Base-by-base conservation (phyloP, 1,284 basidiomycete species). In the Caloboletus firmus region DNA sequence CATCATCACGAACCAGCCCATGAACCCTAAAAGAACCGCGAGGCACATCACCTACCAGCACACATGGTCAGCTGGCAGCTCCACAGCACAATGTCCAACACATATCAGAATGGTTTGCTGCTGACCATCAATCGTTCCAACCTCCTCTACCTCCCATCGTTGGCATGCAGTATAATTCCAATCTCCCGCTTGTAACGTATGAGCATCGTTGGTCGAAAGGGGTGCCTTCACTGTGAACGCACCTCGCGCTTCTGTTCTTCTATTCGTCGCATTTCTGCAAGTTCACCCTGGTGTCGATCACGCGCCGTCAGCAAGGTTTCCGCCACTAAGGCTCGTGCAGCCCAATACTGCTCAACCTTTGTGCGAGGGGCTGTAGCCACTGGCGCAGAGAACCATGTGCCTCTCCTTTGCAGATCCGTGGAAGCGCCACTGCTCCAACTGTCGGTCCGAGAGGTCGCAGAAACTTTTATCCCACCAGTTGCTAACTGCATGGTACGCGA, bases 311-410 rank as follows among this genome's bases (percentile, higher is more conserved):
- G 72, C 31, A 84, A 63, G 1, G 80, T 76, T 62, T 87, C 85
- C 2, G 84, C 85, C 4, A 79, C 76, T 22, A 84, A 57, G 0
- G 85, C 84, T 3, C 85, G 79, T 18, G 78, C 69, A 17, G 81
- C 81, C 85, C 85, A 87, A 62, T 85, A 85, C 55, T 79, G 80
- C 55, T 81, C 82, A 1, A 66, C 63, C 15, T 62, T 62, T 6
- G 75, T 73, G 40, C 67, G 66, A 20, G 75, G 75, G 10, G 51
- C 49, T 24, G 58, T 51, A 20, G 45, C 48, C n/a, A 40, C 34
- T 26, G 60, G 63, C 13, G 61, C 46, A 46, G 57, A 49, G 40
- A 51, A 54, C 61, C 58, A 53, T 34, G 60, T 49, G 22, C 34
- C 39, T 22, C 37, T 55, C 40, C 49, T 46, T 48, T 54, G 57